phyloP scores from a whole-genome alignment of 2,329 filamentous ascomycete genomes.

The Sporothrix pallida region DNA sequence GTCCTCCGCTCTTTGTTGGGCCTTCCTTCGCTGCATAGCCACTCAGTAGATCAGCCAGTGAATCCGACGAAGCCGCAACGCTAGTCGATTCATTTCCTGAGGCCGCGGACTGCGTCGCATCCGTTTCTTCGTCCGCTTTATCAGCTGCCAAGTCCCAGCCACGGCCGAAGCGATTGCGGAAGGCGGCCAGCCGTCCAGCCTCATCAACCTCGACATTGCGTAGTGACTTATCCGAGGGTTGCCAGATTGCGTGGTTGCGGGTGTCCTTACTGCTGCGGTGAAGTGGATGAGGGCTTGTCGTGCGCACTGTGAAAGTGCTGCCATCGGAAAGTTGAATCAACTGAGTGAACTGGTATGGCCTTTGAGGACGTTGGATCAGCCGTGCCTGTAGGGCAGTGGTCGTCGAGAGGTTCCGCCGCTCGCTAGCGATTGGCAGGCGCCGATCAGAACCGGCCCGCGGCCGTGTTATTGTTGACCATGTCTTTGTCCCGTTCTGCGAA shows the following conservation, averaged over 20 bases:
- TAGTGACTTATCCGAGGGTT: slow-evolving; percentile 80
- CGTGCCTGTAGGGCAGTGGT: slow-evolving; percentile 72
- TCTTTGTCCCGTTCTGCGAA: neutral
- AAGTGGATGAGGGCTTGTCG: slow-evolving; percentile 70
- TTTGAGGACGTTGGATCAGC: slow-evolving; percentile 83
- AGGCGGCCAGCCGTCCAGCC: slow-evolving; percentile 85
- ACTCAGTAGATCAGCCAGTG: slow-evolving; percentile 59
- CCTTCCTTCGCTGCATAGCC: slow-evolving; percentile 54
- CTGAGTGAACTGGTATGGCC: slow-evolving; percentile 97
- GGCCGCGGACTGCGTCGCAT: slow-evolving; percentile 32
- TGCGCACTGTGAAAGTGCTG: slow-evolving; percentile 79
- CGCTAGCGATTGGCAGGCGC: slow-evolving; percentile 34
- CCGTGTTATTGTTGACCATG: slow-evolving; percentile 13
- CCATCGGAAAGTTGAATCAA: slow-evolving; percentile 92
- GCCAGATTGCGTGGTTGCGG: slow-evolving; percentile 89
- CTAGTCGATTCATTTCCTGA: slow-evolving; percentile 22
- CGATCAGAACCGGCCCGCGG: neutral
- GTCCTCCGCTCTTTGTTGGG: slow-evolving; percentile 47
- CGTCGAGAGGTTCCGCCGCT: slow-evolving; percentile 44
- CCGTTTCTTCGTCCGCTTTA: neutral
- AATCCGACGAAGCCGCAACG: slow-evolving; percentile 43
- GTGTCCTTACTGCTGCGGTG: slow-evolving; percentile 76
- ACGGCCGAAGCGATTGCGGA: slow-evolving; percentile 81
- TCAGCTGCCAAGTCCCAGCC: slow-evolving; percentile 69
- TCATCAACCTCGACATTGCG: slow-evolving; percentile 93